Percentiles rank a stretch among this genome's conserved stretches.
phyloP scores from a whole-genome alignment of 2,329 filamentous ascomycete genomes.

The Colletotrichum limetticola region DNA sequence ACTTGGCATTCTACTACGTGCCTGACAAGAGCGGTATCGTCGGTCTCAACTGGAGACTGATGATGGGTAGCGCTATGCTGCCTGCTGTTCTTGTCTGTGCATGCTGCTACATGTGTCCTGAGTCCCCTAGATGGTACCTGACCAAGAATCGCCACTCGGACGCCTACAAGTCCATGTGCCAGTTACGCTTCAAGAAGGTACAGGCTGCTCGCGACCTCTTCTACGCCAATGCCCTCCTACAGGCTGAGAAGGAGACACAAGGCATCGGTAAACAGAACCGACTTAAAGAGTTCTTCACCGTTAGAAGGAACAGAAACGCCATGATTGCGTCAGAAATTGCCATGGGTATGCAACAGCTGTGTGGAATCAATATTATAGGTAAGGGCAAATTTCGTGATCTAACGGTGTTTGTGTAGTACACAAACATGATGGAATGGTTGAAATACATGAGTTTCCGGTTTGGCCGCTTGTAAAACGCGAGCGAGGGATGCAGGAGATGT shows the following conservation, averaged over 20 bases:
- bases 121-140: slow-evolving; percentile 63
- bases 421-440: no score
- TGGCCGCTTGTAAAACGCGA: no score
- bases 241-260: slow-evolving; percentile 65
- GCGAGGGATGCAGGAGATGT: no score
- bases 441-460: no score
- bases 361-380: no score
- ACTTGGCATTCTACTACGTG: slow-evolving; percentile 70
- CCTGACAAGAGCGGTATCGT: slow-evolving; percentile 59
- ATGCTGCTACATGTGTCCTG: slow-evolving; percentile 62
- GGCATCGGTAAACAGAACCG: slow-evolving; percentile 56
- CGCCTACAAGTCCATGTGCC: slow-evolving; percentile 58
- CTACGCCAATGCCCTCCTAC: slow-evolving; percentile 66
- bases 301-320: no score
- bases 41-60: slow-evolving; percentile 74
- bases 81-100: slow-evolving; percentile 67
- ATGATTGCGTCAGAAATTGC: no score
- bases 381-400: no score
- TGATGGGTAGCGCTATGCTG: slow-evolving; percentile 75
- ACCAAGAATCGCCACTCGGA: slow-evolving; percentile 57
- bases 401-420: no score
- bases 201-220: slow-evolving; percentile 67
- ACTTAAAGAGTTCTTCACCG: no score
- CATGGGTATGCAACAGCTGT: no score
- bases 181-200: slow-evolving; percentile 60